phyloP scores from a whole-genome alignment of 371 early-diverging fungal species.

The Nematocida displodere region DNA sequence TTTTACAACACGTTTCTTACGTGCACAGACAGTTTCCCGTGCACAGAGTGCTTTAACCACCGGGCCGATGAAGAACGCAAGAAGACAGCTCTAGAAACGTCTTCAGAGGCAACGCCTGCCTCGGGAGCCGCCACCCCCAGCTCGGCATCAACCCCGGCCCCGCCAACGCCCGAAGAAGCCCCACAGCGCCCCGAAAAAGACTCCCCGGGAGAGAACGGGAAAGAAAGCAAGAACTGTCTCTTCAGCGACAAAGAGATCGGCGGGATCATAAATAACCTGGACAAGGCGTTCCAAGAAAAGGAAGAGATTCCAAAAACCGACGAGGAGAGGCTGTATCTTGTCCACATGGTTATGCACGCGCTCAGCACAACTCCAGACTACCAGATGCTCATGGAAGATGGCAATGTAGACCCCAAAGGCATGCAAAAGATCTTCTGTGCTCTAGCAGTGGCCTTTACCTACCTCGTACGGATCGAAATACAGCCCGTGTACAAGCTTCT shows the following conservation, averaged over 20 bases:
- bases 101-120: background rate
- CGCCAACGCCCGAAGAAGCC: background rate
- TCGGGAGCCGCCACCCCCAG: background rate
- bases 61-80: background rate
- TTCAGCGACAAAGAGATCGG: conserved; percentile 6
- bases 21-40: conserved; percentile 16
- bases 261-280: conserved; percentile 19
- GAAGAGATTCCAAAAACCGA: background rate
- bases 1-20: conserved; percentile 26
- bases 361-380: conserved; percentile 28
- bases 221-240: background rate
- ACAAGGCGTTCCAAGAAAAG: conserved; percentile 16
- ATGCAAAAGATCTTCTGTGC: conserved; percentile 27
- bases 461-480: conserved; percentile 2
- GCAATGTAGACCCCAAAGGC: conserved; percentile 8
- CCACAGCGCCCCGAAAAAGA: background rate
- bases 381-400: conserved; percentile 20
- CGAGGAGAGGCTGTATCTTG: conserved; percentile 11
- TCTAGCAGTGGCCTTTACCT: conserved; percentile 5
- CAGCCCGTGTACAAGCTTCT: conserved; percentile 24
- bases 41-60: conserved; percentile 33
- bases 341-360: conserved; percentile 11
- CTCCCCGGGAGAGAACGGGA: background rate
- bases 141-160: background rate
- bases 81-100: background rate